phyloP scores from a whole-genome alignment of 2,329 filamentous ascomycete species.

The Diaporthe sp. region DNA sequence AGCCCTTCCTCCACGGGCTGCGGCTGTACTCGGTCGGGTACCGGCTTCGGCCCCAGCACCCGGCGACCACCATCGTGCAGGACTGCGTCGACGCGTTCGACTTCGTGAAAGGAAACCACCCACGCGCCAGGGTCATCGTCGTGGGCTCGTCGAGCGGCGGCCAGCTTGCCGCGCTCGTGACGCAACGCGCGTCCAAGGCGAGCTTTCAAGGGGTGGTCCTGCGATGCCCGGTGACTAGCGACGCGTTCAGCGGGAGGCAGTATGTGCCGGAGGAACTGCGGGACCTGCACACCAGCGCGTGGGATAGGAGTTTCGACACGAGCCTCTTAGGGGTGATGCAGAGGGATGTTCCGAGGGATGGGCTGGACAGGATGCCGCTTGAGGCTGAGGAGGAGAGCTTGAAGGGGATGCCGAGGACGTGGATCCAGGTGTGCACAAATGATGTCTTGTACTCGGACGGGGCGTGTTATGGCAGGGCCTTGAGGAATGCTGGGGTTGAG shows the following conservation, averaged over 20 bases:
- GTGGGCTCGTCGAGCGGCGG: constrained; percentile 60
- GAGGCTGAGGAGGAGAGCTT: constrained; percentile 48
- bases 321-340: constrained; percentile 46
- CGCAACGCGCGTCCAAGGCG: constrained; percentile 44
- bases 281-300: constrained; percentile 51
- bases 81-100: constrained; percentile 54
- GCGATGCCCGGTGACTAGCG: constrained; percentile 59
- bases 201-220: constrained; percentile 52
- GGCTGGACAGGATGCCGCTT: constrained; percentile 53
- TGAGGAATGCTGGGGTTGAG: constrained; percentile 51
- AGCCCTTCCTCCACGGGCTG: constrained; percentile 38
- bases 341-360: constrained; percentile 50
- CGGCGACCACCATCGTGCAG: constrained; percentile 51
- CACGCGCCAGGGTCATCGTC: constrained; percentile 44
- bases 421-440: constrained; percentile 61
- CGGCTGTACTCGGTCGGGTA: constrained; percentile 58
- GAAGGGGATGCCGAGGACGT: constrained; percentile 51
- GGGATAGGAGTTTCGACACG: constrained; percentile 49
- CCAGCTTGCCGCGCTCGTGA: constrained; percentile 57
- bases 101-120: constrained; percentile 34
- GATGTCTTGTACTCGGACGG: constrained; percentile 64
- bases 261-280: constrained; percentile 51
- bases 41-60: constrained; percentile 53
- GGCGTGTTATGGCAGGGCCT: constrained; percentile 57
- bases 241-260: constrained; percentile 49